Evolutionary conservation across 139 green algal genomes (phyloP).

Genomic region (Asterochloris erici): DNA sequence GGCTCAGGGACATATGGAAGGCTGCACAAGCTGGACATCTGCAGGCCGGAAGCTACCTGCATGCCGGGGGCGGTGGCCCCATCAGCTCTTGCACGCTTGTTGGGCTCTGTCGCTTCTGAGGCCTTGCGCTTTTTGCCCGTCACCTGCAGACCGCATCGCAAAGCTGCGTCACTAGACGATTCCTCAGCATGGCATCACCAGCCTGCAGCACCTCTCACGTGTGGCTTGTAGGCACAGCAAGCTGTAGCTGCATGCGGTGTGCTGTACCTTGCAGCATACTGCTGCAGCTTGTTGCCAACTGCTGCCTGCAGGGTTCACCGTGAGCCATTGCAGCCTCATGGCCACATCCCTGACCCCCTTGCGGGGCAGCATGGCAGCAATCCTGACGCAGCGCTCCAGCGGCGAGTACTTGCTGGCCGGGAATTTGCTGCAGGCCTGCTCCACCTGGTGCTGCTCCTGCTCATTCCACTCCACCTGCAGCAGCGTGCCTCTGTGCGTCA

Average conservation of each 20-base stretch:
- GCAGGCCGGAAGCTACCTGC: too few species aligned
- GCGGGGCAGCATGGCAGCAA: conserved; percentile 50
- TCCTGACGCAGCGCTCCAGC: conserved; percentile 60
- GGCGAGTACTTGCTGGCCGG: conserved; percentile 17
- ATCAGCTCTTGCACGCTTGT: not conserved
- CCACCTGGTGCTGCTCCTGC: conserved; percentile 15
- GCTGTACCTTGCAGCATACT: too few species aligned
- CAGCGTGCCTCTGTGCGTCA: not conserved
- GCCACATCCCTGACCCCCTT: conserved; percentile 75
- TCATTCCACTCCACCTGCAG: conserved; percentile 12
- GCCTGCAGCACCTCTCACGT: not conserved
- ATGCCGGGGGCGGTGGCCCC: too few species aligned
- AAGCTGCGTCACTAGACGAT: too few species aligned
- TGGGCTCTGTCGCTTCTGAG: conserved; percentile 5
- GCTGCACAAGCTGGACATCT: too few species aligned
- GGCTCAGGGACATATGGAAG: too few species aligned
- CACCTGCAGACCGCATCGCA: too few species aligned
- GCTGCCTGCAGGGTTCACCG: not conserved
- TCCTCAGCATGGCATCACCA: not conserved
- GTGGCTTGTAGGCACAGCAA: too few species aligned
- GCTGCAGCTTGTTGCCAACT: conserved; percentile 22
- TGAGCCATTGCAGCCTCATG: conserved; percentile 60
- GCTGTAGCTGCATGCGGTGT: too few species aligned
- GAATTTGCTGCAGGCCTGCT: conserved; percentile 6
- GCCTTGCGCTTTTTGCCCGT: not conserved